Evolutionary conservation across 306 rosid species (phyloP).

Genomic region (Malus sieversii): DNA sequence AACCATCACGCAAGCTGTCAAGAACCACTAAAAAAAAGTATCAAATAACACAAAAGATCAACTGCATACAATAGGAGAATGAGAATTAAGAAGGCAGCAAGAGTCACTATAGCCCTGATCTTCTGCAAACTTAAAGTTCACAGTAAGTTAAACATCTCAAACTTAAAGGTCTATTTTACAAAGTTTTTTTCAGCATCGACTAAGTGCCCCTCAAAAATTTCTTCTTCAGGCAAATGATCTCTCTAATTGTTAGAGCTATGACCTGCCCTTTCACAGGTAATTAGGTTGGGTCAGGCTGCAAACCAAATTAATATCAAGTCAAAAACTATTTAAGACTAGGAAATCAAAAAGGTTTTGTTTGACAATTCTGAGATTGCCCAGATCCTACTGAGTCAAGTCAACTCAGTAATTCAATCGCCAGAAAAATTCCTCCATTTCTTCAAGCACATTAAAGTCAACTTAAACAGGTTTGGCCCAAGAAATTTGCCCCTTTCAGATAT

Average conservation of each 20-base stretch:
- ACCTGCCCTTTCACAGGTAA: neutral
- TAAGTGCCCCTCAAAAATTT: neutral
- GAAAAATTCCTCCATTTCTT: neutral
- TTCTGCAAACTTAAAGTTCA: neutral
- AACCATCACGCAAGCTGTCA: constrained; percentile 10
- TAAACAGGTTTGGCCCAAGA: neutral
- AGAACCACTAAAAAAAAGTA: neutral
- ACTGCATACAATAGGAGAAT: neutral
- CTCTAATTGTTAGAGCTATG: neutral
- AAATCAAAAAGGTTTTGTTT: neutral
- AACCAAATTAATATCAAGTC: neutral
- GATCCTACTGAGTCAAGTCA: constrained; percentile 22
- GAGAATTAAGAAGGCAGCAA: neutral
- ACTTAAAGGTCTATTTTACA: neutral
- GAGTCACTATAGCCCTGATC: neutral
- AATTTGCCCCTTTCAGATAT: neutral
- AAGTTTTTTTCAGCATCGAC: neutral
- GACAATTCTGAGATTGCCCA: neutral
- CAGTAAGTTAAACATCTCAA: neutral
- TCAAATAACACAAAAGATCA: neutral
- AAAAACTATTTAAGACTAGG: neutral
- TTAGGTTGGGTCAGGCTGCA: neutral
- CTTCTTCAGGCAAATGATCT: neutral
- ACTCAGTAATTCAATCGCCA: neutral
- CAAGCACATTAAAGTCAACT: neutral